Base-by-base conservation (phyloP, 2,329 filamentous ascomycete species). In the Podosphaera xanthii region DNA sequence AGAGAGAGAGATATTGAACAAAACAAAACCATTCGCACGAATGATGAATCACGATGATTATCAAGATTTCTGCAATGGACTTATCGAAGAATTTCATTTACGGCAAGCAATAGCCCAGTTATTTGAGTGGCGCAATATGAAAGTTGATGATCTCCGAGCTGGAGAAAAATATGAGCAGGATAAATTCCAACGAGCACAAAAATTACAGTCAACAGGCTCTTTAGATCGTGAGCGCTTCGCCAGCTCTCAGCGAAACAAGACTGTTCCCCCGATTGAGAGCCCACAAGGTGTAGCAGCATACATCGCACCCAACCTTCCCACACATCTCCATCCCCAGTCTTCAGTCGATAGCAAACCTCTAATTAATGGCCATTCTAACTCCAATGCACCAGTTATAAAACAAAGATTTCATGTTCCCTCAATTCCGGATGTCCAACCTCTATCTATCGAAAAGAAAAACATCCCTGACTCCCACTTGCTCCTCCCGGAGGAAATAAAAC, bases 31-130 rank as follows among this genome's bases (percentile, higher is more conserved):
- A 0, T 96, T 96, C 67, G 91, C 89, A 2, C 81, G 91, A 49
- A 94, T 97, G 80, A 96, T 97, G 91, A 94, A 91, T 66, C 84
- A 85, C 65, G 77, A 84, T 54, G 92, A 98, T 70, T 97, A 94
- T 67, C 86, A 94, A 63, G 80, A 83, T 9, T 83, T 97, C 64
- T 86, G 84, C 64, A 83, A 88, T 61, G 90, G 89, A 1, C 74
- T 98, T 0, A 79, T 94, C 54, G 90, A 94, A 66, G 92, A 98
- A 71, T 81, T 92, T 63, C 94, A 95, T 64, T 75, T 98, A 22
- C 82, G 92, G 1, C 83, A 94, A 67, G 92, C 92, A 44, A 95
- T 98, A 61, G 64, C 78, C 0, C 91, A 97, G 69, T 75, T 98
- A 2, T 91, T 97, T 68, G 92, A 97, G 67, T 98, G 92, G 92